phyloP scores from a whole-genome alignment of 106 monocot species.

The Phalaenopsis aphrodite region DNA sequence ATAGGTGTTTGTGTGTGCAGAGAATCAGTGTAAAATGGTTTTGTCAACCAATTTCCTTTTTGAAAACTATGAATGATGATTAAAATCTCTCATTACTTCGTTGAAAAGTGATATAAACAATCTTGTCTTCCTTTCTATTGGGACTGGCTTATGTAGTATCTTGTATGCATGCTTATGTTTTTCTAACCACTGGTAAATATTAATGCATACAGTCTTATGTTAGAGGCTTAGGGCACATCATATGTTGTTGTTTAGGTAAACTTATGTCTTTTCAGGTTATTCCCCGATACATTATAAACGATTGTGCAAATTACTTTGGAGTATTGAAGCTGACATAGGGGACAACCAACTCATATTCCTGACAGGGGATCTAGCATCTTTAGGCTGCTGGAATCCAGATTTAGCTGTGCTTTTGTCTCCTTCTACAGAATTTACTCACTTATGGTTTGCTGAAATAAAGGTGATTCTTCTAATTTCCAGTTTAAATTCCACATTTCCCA shows the following conservation, averaged over 20 bases:
- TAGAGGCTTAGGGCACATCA: not conserved
- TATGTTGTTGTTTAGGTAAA: not conserved
- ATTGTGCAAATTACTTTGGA: slow-evolving; percentile 65
- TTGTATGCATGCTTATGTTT: not conserved
- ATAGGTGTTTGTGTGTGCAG: not conserved
- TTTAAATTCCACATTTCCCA: not conserved
- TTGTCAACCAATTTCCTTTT: not conserved
- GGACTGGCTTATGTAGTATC: not conserved
- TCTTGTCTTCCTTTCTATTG: not conserved
- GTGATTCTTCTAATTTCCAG: slow-evolving; percentile 17
- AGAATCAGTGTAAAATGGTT: not conserved
- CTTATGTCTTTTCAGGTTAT: slow-evolving; percentile 34
- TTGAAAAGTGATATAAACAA: not conserved
- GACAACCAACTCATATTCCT: slow-evolving; percentile 54
- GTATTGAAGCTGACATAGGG: slow-evolving; percentile 66
- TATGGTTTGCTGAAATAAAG: slow-evolving; percentile 72
- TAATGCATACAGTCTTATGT: not conserved
- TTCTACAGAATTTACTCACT: slow-evolving; percentile 33
- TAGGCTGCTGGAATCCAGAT: slow-evolving; percentile 86
- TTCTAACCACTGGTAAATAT: not conserved
- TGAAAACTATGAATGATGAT: not conserved
- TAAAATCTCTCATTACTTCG: not conserved
- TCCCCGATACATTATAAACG: slow-evolving; percentile 23
- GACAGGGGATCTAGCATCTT: slow-evolving; percentile 64
- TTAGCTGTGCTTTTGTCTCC: slow-evolving; percentile 68